phyloP scores from a whole-genome alignment of 805 yeast genomes.

The Zygotorulaspora sp. region DNA sequence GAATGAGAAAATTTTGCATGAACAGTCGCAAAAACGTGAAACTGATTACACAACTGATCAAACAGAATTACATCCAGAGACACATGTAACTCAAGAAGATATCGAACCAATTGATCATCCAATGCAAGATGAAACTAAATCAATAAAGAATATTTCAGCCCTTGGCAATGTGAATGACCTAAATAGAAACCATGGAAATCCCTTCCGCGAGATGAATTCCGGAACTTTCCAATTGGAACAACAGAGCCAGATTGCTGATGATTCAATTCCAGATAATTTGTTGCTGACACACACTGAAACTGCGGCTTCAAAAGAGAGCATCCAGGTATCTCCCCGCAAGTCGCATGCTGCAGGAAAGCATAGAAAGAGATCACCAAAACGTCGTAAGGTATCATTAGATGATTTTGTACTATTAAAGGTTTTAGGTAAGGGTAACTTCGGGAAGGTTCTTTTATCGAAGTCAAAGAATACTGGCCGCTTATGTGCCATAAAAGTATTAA shows the following conservation, averaged over 20 bases:
- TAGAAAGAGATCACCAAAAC: slow-evolving; percentile 33
- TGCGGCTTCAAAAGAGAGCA: slow-evolving; percentile 9
- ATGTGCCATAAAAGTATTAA: slow-evolving; percentile 94
- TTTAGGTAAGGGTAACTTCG: slow-evolving; percentile 96
- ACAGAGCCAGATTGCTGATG: slow-evolving; percentile 2
- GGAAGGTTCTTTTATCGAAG: slow-evolving; percentile 96
- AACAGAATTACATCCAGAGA: slow-evolving; percentile 5
- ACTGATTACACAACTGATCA: slow-evolving; percentile 5
- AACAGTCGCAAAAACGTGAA: slow-evolving; percentile 12
- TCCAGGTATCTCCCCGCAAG: slow-evolving; percentile 25
- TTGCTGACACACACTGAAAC: slow-evolving; percentile 9
- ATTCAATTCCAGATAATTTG: slow-evolving; percentile 1
- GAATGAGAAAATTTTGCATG: slow-evolving; percentile 15
- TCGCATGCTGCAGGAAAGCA: slow-evolving; percentile 22
- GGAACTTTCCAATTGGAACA: slow-evolving; percentile 22
- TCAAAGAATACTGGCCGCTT: slow-evolving; percentile 73
- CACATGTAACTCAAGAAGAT: slow-evolving; percentile 7
- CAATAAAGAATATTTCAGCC: slow-evolving; percentile 7
- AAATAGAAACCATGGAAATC: slow-evolving; percentile 16
- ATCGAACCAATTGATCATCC: slow-evolving; percentile 11
- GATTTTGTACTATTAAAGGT: slow-evolving; percentile 94
- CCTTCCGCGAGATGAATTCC: slow-evolving; percentile 28
- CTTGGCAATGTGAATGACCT: not conserved
- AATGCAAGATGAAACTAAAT: slow-evolving; percentile 4
- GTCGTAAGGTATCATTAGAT: slow-evolving; percentile 83